Evolutionary conservation across 2,329 filamentous ascomycete species (phyloP).

Genomic region (Thelonectria blattea): DNA sequence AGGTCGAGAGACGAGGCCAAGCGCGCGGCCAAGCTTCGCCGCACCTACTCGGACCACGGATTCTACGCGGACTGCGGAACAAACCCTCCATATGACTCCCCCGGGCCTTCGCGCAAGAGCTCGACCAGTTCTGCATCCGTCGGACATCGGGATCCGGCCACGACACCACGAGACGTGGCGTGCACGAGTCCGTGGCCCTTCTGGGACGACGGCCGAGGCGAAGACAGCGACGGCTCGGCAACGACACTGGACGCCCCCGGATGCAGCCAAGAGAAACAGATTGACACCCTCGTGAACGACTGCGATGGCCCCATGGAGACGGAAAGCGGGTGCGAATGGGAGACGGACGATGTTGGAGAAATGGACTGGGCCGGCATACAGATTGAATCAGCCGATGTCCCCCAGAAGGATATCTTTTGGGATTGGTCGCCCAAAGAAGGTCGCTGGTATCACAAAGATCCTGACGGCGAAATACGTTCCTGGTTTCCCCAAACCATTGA

Average conservation of each 20-base stretch:
- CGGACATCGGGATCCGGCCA: background rate
- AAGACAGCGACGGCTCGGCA: background rate
- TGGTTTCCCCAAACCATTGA: slow-evolving; percentile 7
- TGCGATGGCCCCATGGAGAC: background rate
- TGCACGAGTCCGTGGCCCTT: background rate
- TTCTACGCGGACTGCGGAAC: background rate
- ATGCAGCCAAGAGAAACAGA: background rate
- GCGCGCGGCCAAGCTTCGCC: background rate
- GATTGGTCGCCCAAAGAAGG: slow-evolving; percentile 10
- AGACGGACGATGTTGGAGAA: background rate
- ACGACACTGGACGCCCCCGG: background rate
- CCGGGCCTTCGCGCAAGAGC: background rate
- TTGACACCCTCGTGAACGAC: background rate
- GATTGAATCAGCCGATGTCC: background rate
- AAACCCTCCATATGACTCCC: background rate
- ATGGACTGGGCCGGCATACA: slow-evolving; percentile 7
- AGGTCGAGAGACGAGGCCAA: no score
- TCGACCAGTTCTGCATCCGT: background rate
- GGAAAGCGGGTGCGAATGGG: background rate
- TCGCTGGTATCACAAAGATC: slow-evolving; percentile 9
- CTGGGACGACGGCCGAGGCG: background rate
- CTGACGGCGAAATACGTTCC: background rate
- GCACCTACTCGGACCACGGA: background rate
- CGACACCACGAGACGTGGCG: no score
- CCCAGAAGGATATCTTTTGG: slow-evolving; percentile 13